Evolutionary conservation across 2,329 filamentous ascomycete species (phyloP), one percentile per base, ranked within the genome.

Genomic region (Metarhizium guizhouense): DNA sequence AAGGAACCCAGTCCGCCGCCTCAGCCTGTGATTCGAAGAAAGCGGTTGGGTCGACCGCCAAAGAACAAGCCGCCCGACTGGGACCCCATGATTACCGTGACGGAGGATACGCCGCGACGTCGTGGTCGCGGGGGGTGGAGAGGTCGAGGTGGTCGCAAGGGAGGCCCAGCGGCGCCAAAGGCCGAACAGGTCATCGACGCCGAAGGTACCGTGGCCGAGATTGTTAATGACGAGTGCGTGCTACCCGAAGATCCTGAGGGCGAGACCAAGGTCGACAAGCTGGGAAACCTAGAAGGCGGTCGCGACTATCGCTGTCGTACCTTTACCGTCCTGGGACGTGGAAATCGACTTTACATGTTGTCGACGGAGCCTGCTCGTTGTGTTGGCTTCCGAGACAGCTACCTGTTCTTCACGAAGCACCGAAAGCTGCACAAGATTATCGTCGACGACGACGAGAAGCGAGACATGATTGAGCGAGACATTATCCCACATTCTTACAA

Each of bases 401-500:
- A 99, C 68, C 83, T 99, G 30, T 96, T 99, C 79, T 99, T 99
- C 78, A 95, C 94, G 60, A 99, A 97, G 74, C 94, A 99, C 73
- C 88, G 89, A 68, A 86, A 91, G 65, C 86, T 99, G 14, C 94
- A 91, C 81, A 99, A 99, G 76, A 96, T 99, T 66, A 96, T 99
- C 65, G 90, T 97, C 56, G 91, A 92, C 64, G 94, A 99, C 61
- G 87, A 94, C n/a, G 93, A 95, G 72, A 99, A 99, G 76, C 85
- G 87, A 58, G 92, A 97, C 71, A 82, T 99, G 76, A 99, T 99
- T 67, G 90, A 95, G 63, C 85, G 94, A 58, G 88, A 95, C 6
- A 87, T 99, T 67, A 96, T 99, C 60, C 94, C 94, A 1, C 94
- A 96, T 75, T 96, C 91, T 32, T 99, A 99, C 83, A 99, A 97